Percentiles rank a stretch among this genome's conserved stretches.
Conservation (phyloP, 192 early-diverging fungal species). For the Coemansia sp. region DNA sequence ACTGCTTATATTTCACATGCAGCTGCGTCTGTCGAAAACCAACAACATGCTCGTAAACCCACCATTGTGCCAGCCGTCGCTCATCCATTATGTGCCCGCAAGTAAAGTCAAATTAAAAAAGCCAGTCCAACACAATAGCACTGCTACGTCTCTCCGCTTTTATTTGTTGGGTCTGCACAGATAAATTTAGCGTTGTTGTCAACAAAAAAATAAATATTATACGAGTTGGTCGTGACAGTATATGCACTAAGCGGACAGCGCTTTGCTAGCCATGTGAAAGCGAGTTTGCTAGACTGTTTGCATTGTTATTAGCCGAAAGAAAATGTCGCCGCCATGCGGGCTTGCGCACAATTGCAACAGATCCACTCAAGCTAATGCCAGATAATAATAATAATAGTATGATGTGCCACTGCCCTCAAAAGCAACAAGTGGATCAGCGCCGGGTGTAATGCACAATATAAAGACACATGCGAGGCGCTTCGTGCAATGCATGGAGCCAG, state of each 20-base stretch:
- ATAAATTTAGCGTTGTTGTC: neutral
- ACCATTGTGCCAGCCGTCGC: neutral
- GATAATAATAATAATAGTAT: too few species aligned
- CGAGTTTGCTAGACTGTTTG: neutral
- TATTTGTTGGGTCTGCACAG: neutral
- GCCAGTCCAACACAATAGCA: neutral
- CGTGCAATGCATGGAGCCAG: neutral
- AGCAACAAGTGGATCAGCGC: neutral
- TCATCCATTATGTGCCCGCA: neutral
- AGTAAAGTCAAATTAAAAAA: neutral
- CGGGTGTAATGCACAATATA: neutral
- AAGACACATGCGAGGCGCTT: neutral
- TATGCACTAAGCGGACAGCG: neutral
- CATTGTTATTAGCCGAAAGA: conserved; percentile 2
- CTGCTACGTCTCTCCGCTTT: neutral
- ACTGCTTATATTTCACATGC: conserved; percentile 10
- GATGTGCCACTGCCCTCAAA: neutral
- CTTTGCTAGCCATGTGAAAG: too few species aligned
- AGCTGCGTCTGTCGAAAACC: neutral
- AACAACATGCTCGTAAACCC: neutral
- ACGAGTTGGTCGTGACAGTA: neutral
- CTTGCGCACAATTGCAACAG: neutral
- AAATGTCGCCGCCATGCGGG: neutral
- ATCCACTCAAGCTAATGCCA: neutral
- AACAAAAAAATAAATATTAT: neutral